These are phyloP conservation scores for Trypethelium eluteriae DNA, from an alignment of 495 filamentous ascomycete species.

Conservation along the genomic window DNA sequence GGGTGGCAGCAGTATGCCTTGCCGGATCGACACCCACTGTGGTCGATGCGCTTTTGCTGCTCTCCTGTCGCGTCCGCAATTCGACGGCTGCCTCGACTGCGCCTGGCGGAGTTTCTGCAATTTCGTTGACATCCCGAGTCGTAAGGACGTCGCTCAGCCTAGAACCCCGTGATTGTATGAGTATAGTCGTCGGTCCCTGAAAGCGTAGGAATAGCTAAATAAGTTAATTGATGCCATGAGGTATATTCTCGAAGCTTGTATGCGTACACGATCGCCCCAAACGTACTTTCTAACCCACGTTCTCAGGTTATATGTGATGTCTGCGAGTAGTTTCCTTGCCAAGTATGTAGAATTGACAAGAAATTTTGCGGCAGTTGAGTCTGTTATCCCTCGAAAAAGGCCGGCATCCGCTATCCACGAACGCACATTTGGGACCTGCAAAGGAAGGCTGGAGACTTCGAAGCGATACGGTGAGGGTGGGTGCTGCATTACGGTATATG, in stretches of 20 bases:
- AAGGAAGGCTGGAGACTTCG: constrained; percentile 61
- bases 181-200: constrained; percentile 70
- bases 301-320: constrained; percentile 54
- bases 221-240: not conserved
- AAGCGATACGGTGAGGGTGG: constrained; percentile 78
- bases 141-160: constrained; percentile 69
- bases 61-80: constrained; percentile 17
- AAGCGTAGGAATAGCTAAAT: constrained; percentile 76
- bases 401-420: constrained; percentile 52
- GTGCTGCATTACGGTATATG: constrained; percentile 68
- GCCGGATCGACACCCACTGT: not conserved
- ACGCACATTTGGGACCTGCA: constrained; percentile 66
- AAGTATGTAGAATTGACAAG: constrained; percentile 53
- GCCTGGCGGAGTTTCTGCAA: constrained; percentile 62
- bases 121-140: constrained; percentile 70
- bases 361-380: constrained; percentile 61
- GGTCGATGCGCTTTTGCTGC: not conserved
- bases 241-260: constrained; percentile 14
- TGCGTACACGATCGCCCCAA: constrained; percentile 76
- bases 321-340: constrained; percentile 51
- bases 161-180: constrained; percentile 75
- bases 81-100: constrained; percentile 45
- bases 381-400: constrained; percentile 62
- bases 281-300: constrained; percentile 71
- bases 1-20: not conserved